Evolutionary conservation across 2,329 filamentous ascomycete genomes (phyloP), one percentile per base, ranked within the genome.

Genomic region (Trematosphaeria pertusa): DNA sequence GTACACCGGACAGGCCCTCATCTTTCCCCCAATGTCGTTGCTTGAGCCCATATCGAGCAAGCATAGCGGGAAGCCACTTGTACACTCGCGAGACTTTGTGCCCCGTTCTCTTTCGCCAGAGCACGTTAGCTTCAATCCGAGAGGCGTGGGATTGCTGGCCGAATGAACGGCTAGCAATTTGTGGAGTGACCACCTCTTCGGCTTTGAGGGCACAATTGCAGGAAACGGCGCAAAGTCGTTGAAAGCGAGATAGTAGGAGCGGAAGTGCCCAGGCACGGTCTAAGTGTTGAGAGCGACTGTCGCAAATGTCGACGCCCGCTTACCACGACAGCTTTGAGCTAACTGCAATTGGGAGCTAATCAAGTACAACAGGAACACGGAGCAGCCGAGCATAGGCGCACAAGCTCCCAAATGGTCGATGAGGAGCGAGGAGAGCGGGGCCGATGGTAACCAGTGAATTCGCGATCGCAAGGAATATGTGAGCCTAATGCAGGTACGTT

Each of bases 401-500:
- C 14, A 34, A 7, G 17, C 32, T 8, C 14, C 7, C 14, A 34
- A 7, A 15, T 34, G 32, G 8, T 7, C 12, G 32, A 7, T n/a
- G 12, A 8, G 8, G 8, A 15, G 14, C 7, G 7, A 8, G 24
- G 12, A 12, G 24, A 8, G 24, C 24, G 8, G 24, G 24, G 24
- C 12, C 24, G 24, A 28, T 12, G 7, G 24, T 28, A 7, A 28
- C 12, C 8, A 8, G 7, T 28, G 24, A 28, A 12, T 8, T 12
- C 6, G 12, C 32, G 7, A 8, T 34, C 7, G 7, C 8, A 14
- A 7, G 7, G 24, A 7, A 28, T 8, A 18, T 20, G 15, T 32
- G 37, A 31, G 5, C 31, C 17, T 40, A 51, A 51, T 48, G 48
- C 43, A 48, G 48, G 43, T 43, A 39, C n/a, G 43, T 18, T 26